These are phyloP conservation scores for Trapa incisa DNA, from an alignment of 345 rosid species.

Conservation along the genomic window DNA sequence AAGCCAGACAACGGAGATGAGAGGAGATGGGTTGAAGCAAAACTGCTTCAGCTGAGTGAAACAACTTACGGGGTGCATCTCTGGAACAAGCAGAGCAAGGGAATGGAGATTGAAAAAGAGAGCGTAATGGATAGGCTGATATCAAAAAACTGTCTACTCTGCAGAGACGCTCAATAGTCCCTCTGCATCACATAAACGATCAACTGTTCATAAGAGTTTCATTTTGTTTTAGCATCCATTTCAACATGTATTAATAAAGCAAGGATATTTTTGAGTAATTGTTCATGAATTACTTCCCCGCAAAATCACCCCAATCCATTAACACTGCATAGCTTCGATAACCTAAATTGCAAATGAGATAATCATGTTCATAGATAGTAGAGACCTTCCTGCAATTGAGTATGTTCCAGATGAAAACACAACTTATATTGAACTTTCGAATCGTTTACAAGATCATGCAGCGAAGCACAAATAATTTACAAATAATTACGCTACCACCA, in stretches of 20 bases:
- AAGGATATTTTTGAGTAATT: background rate
- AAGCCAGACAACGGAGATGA: constrained; percentile 25
- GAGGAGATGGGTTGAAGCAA: constrained; percentile 23
- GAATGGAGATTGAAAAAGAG: constrained; percentile 28
- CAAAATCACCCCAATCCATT: background rate
- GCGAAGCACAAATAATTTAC: background rate
- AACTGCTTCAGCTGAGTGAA: constrained; percentile 17
- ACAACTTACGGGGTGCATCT: constrained; percentile 31
- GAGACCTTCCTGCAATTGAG: background rate
- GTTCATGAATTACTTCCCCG: background rate
- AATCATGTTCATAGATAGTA: background rate
- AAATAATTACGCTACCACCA: background rate
- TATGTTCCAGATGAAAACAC: background rate
- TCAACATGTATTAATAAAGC: background rate
- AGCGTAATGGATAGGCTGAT: constrained; percentile 28
- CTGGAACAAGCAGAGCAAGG: constrained; percentile 36
- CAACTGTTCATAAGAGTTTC: background rate
- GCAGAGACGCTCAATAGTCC: constrained; percentile 17
- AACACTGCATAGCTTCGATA: background rate
- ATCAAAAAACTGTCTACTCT: constrained; percentile 25
- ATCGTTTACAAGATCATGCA: background rate
- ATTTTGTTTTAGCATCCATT: background rate
- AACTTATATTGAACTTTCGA: background rate
- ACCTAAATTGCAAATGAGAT: background rate
- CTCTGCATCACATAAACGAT: background rate